Evolutionary conservation across 2,329 filamentous ascomycete species (phyloP).

Genomic region (Ascochyta koolunga): DNA sequence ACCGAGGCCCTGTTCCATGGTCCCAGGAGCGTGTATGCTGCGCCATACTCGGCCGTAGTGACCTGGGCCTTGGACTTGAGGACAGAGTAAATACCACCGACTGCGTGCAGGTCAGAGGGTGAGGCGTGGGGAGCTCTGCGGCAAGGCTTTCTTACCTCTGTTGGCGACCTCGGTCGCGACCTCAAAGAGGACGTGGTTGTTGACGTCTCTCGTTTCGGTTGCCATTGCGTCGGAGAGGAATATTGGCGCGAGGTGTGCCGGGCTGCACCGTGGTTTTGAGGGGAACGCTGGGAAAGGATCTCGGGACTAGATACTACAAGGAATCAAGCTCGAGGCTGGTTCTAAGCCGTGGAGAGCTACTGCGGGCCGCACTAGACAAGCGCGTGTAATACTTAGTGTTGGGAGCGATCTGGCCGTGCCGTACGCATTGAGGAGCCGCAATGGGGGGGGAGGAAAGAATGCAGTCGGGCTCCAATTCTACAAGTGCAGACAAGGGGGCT

Average conservation of each 20-base stretch:
- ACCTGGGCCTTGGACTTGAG: constrained; percentile 99
- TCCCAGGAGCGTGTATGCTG: constrained; percentile 92
- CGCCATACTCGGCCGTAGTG: constrained; percentile 97
- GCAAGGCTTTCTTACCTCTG: constrained; percentile 69
- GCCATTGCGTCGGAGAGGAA: constrained; percentile 35
- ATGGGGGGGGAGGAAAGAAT: constrained; percentile 17
- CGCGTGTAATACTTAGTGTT: constrained; percentile 26
- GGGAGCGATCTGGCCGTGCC: constrained; percentile 25
- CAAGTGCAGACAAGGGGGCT: constrained; percentile 11
- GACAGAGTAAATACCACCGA: constrained; percentile 98
- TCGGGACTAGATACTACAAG: constrained; percentile 19
- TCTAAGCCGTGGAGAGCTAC: constrained; percentile 21
- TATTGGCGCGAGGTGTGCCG: constrained; percentile 4
- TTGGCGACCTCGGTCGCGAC: constrained; percentile 97
- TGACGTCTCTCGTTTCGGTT: constrained; percentile 69
- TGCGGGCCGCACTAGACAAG: constrained; percentile 40
- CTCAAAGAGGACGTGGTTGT: constrained; percentile 96
- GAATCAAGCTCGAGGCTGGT: constrained; percentile 17
- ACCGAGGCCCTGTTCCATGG: constrained; percentile 91
- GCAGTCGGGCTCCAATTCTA: constrained; percentile 5
- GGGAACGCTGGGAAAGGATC: constrained; percentile 23
- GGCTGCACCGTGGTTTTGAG: constrained; percentile 19
- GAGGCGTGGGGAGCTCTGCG: constrained; percentile 10
- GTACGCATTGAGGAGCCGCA: constrained; percentile 26
- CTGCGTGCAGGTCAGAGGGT: constrained; percentile 55